Percentiles rank a stretch among this genome's conserved stretches.
Evolutionary conservation across 2,329 filamentous ascomycete species (phyloP).

Genomic region (Exophiala lecanii-corni): DNA sequence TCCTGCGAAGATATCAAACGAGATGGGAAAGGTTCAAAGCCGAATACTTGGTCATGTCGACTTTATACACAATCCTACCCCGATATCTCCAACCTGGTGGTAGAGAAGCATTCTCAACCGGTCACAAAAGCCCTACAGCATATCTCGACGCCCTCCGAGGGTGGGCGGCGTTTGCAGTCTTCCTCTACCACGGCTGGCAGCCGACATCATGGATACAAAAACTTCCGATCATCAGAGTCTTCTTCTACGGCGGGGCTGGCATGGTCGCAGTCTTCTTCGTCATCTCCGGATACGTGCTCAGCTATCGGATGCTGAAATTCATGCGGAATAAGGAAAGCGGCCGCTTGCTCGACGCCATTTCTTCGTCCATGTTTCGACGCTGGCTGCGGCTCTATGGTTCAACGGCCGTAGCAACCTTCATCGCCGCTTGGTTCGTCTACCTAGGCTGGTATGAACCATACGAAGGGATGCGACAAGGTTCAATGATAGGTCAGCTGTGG

Average conservation of each 20-base stretch:
- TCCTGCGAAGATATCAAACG: not conserved
- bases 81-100: slow-evolving; percentile 1
- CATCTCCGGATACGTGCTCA: slow-evolving; percentile 46
- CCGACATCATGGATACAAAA: slow-evolving; percentile 4
- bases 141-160: slow-evolving; percentile 39
- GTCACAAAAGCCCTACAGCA: slow-evolving; percentile 8
- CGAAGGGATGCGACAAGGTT: slow-evolving; percentile 1
- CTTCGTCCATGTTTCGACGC: slow-evolving; percentile 43
- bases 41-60: not conserved
- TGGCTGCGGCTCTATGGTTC: slow-evolving; percentile 42
- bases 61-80: not conserved
- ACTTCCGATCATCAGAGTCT: slow-evolving; percentile 38
- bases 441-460: slow-evolving; percentile 39
- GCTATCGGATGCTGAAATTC: slow-evolving; percentile 37
- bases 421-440: slow-evolving; percentile 38
- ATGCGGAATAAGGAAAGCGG: slow-evolving; percentile 34
- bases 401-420: slow-evolving; percentile 36
- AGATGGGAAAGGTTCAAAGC: not conserved
- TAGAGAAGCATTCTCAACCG: not conserved
- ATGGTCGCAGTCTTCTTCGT: slow-evolving; percentile 46
- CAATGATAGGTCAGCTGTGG: slow-evolving; percentile 12
- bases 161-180: slow-evolving; percentile 42
- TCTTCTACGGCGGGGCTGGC: slow-evolving; percentile 19
- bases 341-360: slow-evolving; percentile 31
- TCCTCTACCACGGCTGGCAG: slow-evolving; percentile 43